Evolutionary conservation across 495 filamentous ascomycete genomes (phyloP), one percentile per base, ranked within the genome.

Genomic region (Daldinia bambusicola): DNA sequence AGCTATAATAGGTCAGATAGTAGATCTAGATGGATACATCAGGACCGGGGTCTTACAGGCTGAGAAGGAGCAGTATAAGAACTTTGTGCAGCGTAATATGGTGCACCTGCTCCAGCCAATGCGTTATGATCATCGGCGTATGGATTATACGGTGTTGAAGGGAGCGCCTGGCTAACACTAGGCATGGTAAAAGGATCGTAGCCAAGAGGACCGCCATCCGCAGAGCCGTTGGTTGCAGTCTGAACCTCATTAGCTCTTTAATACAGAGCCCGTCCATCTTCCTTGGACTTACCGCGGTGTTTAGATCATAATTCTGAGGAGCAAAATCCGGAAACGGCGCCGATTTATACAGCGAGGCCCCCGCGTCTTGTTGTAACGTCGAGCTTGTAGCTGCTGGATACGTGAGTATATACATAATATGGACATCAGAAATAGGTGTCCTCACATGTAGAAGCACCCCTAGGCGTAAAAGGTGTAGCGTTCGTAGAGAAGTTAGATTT

Each of bases 401-500:
- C 50, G 71, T 76, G 61, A 79, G 77, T 62, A 56, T 61, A 40
- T 22, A 58, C 26, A 53, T 50, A 56, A 52, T 32, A 55, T n/a
- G 6, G 31, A 18, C n/a, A 10, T 34, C n/a, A 22, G 48, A 0
- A 18, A 18, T 2, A 40, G 40, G 40, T n/a, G 36, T 41, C 62
- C 82, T 77, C 48, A 84, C 82, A 63, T 50, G 70, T 61, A 37
- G 66, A 63, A 12, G 73, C 75, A 4, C 80, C 83, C 20, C 82
- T 85, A 16, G 95, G 95, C 41, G 93, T 97, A 72, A 99, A 99
- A 10, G 93, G 90, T 55, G 93, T 91, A n/a, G 95, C 95, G 80
- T 84, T 93, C 2, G 90, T 96, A 5, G 94, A 95, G 64, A 98
- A 80, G 10, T 79, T 83, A 8, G 85, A 82, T 75, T 92, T 93